A percentile compares a stretch with the other conserved stretches of the same genome.
Evolutionary conservation across 2,329 filamentous ascomycete species (phyloP).

Genomic region (Pezicula radicicola): DNA sequence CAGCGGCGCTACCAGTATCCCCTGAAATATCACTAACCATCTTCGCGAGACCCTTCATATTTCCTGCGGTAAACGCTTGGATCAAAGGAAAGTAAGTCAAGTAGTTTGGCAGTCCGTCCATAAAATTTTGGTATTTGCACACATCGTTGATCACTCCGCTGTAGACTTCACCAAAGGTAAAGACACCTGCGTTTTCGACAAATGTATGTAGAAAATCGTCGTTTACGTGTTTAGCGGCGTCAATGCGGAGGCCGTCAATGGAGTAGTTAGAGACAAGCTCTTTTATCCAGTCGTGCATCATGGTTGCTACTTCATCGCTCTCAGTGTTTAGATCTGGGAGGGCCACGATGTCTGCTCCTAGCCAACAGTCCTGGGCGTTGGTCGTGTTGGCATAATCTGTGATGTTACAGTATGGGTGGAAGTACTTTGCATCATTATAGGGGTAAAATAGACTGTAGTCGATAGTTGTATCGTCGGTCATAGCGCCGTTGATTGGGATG

Average conservation of each 20-base stretch:
- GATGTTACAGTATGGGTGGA: constrained; percentile 55
- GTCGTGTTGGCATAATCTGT: constrained; percentile 51
- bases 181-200: constrained; percentile 30
- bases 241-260: constrained; percentile 38
- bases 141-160: constrained; percentile 34
- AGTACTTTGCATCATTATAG: constrained; percentile 55
- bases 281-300: constrained; percentile 36
- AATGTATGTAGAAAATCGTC: constrained; percentile 35
- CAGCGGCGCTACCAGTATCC: background rate
- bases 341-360: constrained; percentile 43
- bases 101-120: constrained; percentile 45
- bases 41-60: constrained; percentile 3
- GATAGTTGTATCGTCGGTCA: constrained; percentile 30
- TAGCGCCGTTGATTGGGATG: constrained; percentile 43
- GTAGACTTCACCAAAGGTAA: constrained; percentile 36
- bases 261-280: constrained; percentile 39
- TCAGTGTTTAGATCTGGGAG: constrained; percentile 45
- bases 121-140: constrained; percentile 40
- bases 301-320: constrained; percentile 32
- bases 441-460: constrained; percentile 51
- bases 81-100: constrained; percentile 27
- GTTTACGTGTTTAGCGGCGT: constrained; percentile 38
- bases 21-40: constrained; percentile 1
- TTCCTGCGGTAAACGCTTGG: constrained; percentile 5
- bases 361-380: constrained; percentile 41